These are phyloP conservation scores for Vitis riparia DNA, from an alignment of 164 flowering plant species.

Conservation along the genomic window DNA sequence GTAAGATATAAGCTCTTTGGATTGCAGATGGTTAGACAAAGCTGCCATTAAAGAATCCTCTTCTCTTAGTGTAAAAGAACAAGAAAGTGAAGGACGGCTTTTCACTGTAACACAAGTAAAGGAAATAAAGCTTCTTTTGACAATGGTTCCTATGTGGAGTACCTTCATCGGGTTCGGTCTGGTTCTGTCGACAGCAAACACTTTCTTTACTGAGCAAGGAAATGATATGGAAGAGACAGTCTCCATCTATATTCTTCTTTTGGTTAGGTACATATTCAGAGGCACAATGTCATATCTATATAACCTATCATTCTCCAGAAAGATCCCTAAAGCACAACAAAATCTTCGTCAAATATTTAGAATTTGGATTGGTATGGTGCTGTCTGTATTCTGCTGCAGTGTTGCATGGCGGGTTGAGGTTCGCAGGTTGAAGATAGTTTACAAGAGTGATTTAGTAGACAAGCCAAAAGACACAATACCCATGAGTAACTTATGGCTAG, in stretches of 20 bases:
- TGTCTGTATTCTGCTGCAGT: slow-evolving; percentile 22
- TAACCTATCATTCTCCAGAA: no score
- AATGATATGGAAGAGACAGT: neutral
- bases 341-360: neutral
- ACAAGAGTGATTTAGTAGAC: neutral
- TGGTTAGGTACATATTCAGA: neutral
- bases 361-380: slow-evolving; percentile 24
- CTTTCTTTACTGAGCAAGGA: slow-evolving; percentile 29
- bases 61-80: neutral
- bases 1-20: no score
- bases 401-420: slow-evolving; percentile 21
- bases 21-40: slow-evolving; percentile 14
- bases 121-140: slow-evolving; percentile 22
- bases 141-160: slow-evolving; percentile 31
- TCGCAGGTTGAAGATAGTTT: slow-evolving; percentile 5
- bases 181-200: slow-evolving; percentile 20
- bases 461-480: slow-evolving; percentile 11
- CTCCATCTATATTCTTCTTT: neutral
- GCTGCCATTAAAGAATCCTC: slow-evolving; percentile 18
- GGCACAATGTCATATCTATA: neutral
- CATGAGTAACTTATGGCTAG: slow-evolving; percentile 21
- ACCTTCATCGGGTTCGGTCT: slow-evolving; percentile 25
- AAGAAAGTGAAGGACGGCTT: slow-evolving; percentile 17
- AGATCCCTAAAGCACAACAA: no score
- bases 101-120: slow-evolving; percentile 29